Conservation (phyloP, 768 basidiomycete species). For the Trametes villosa region DNA sequence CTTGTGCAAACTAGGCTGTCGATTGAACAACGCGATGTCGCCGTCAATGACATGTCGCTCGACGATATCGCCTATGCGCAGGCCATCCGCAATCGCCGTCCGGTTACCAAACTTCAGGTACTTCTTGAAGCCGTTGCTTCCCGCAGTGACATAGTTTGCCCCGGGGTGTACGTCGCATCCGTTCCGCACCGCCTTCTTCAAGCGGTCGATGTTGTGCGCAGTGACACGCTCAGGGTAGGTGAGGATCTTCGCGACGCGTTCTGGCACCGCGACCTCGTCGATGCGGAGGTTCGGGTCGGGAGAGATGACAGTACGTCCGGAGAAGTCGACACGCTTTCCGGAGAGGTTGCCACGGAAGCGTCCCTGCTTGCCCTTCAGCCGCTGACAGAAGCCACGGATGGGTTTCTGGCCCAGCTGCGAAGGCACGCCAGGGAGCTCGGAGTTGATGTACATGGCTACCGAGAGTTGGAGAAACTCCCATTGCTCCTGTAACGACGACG, state of each 20-base stretch:
- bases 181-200: slow-evolving; percentile 81
- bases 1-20: slow-evolving; percentile 97
- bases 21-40: slow-evolving; percentile 97
- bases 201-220: slow-evolving; percentile 78
- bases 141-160: slow-evolving; percentile 90
- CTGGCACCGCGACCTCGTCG: slow-evolving; percentile 97
- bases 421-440: slow-evolving; percentile 92
- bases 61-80: slow-evolving; percentile 89
- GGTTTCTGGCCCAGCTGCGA: slow-evolving; percentile 89
- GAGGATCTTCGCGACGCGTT: slow-evolving; percentile 91
- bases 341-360: slow-evolving; percentile 98
- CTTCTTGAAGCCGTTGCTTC: slow-evolving; percentile 81
- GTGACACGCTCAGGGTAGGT: slow-evolving; percentile 98
- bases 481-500: slow-evolving; percentile 69
- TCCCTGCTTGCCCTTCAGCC: slow-evolving; percentile 98
- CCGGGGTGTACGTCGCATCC: slow-evolving; percentile 93
- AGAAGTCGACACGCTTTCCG: slow-evolving; percentile 99
- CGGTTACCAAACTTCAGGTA: slow-evolving; percentile 88
- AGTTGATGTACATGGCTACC: slow-evolving; percentile 98
- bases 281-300: slow-evolving; percentile 99
- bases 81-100: slow-evolving; percentile 74
- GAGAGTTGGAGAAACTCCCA: slow-evolving; percentile 97
- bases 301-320: slow-evolving; percentile 96
- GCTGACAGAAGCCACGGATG: slow-evolving; percentile 96
- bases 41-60: slow-evolving; percentile 95